Evolutionary conservation across 2,329 filamentous ascomycete genomes (phyloP).

Genomic region (Colletotrichum navitas): DNA sequence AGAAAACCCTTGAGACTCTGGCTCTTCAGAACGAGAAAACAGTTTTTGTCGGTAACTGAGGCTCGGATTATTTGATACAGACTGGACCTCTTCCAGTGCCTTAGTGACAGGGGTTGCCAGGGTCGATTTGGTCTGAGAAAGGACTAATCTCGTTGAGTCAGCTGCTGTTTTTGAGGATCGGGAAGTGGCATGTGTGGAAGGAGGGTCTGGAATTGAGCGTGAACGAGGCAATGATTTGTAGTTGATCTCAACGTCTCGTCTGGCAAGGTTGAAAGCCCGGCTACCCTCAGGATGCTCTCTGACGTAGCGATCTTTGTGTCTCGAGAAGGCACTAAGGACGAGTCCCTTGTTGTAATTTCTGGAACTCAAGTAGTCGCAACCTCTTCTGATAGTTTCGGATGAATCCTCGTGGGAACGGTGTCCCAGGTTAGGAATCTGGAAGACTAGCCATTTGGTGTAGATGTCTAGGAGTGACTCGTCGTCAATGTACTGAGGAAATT

Average conservation of each 20-base stretch:
- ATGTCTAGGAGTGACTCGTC: slow-evolving; percentile 20
- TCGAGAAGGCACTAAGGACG: slow-evolving; percentile 41
- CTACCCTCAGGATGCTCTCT: neutral
- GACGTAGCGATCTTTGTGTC: slow-evolving; percentile 33
- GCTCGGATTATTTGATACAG: neutral
- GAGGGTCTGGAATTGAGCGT: neutral
- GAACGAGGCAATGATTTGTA: slow-evolving; percentile 16
- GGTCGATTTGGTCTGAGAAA: neutral
- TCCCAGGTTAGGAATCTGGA: slow-evolving; percentile 14
- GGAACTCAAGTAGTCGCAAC: slow-evolving; percentile 41
- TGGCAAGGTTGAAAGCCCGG: slow-evolving; percentile 29
- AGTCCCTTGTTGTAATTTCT: slow-evolving; percentile 34
- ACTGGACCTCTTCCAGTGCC: neutral
- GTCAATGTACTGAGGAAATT: slow-evolving; percentile 9
- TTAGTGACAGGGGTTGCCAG: neutral
- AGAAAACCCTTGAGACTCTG: neutral
- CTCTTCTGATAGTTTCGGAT: slow-evolving; percentile 33
- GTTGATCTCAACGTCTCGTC: slow-evolving; percentile 38
- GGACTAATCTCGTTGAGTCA: neutral
- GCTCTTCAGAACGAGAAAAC: neutral
- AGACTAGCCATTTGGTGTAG: slow-evolving; percentile 31
- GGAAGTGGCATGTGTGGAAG: neutral
- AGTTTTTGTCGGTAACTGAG: neutral
- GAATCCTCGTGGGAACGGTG: slow-evolving; percentile 6
- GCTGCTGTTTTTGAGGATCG: neutral